phyloP scores from a whole-genome alignment of 2,329 filamentous ascomycete species.

The Pyrenophora tritici-repentis region DNA sequence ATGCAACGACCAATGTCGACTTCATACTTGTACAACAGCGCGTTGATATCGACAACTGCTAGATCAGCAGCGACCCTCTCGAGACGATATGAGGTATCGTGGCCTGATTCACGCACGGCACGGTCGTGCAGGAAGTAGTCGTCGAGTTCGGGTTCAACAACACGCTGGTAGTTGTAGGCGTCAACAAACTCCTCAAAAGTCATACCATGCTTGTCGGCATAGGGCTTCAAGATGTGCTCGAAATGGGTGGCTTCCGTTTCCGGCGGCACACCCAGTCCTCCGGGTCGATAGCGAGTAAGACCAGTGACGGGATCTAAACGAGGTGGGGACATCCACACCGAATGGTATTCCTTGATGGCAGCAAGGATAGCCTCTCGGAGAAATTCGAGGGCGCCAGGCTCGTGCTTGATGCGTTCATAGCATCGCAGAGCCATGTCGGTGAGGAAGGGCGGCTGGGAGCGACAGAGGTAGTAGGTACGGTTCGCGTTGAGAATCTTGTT shows the following conservation, averaged over 20 bases:
- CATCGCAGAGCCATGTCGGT: conserved; percentile 96
- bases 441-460: conserved; percentile 94
- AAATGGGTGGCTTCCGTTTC: conserved; percentile 91
- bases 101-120: conserved; percentile 92
- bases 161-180: conserved; percentile 77
- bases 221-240: conserved; percentile 78
- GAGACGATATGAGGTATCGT: conserved; percentile 93
- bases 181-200: conserved; percentile 81
- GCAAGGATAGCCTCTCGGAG: conserved; percentile 79
- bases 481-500: conserved; percentile 98
- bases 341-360: conserved; percentile 96
- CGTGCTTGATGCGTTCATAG: conserved; percentile 89
- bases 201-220: conserved; percentile 82
- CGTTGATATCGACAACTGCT: conserved; percentile 93
- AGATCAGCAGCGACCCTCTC: conserved; percentile 81
- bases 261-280: conserved; percentile 83
- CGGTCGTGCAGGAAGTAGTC: conserved; percentile 96
- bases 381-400: conserved; percentile 80
- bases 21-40: conserved; percentile 95
- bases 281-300: conserved; percentile 81
- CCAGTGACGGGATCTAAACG: conserved; percentile 78
- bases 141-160: conserved; percentile 86
- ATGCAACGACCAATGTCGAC: conserved; percentile 89
- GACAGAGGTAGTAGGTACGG: conserved; percentile 89
- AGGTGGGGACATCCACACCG: conserved; percentile 76